A percentile compares a stretch with the other conserved stretches of the same genome.
These are phyloP conservation scores for Aspergillus indologenus DNA, from an alignment of 495 filamentous ascomycete genomes.

Conservation along the genomic window DNA sequence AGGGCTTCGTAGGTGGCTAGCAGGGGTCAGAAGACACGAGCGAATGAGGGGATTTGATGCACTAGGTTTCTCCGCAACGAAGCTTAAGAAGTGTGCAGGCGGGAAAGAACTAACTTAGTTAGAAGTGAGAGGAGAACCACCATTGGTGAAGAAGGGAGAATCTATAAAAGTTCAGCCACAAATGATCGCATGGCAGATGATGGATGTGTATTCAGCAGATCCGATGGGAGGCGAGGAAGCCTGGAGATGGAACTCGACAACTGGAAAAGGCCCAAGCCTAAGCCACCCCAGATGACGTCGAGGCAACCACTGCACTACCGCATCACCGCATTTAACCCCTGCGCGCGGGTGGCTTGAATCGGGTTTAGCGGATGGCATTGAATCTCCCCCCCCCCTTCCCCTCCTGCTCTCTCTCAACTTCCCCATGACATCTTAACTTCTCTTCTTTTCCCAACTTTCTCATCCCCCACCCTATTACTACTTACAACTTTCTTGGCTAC, in stretches of 20 bases:
- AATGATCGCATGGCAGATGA: not conserved
- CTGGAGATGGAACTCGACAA: not conserved
- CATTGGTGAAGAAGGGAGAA: not conserved
- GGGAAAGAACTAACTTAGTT: too few species aligned
- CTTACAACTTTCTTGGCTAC: constrained; percentile 1
- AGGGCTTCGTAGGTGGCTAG: not conserved
- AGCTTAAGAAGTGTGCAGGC: not conserved
- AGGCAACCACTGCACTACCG: too few species aligned
- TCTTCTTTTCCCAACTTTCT: not conserved
- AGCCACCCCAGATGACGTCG: not conserved
- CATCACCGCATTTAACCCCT: too few species aligned
- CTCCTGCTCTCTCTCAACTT: not conserved
- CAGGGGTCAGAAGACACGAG: not conserved
- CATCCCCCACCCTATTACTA: constrained; percentile 1
- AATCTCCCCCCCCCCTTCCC: not conserved
- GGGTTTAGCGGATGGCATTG: constrained; percentile 12
- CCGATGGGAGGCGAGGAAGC: not conserved
- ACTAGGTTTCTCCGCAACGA: not conserved
- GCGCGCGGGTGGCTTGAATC: not conserved
- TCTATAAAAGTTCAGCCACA: not conserved
- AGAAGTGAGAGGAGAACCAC: not conserved
- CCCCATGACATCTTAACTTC: constrained; percentile 11
- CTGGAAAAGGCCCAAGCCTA: not conserved
- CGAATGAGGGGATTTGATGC: not conserved
- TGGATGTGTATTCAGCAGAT: not conserved